phyloP scores from a whole-genome alignment of 768 basidiomycete genomes.

The Russula brevipes region DNA sequence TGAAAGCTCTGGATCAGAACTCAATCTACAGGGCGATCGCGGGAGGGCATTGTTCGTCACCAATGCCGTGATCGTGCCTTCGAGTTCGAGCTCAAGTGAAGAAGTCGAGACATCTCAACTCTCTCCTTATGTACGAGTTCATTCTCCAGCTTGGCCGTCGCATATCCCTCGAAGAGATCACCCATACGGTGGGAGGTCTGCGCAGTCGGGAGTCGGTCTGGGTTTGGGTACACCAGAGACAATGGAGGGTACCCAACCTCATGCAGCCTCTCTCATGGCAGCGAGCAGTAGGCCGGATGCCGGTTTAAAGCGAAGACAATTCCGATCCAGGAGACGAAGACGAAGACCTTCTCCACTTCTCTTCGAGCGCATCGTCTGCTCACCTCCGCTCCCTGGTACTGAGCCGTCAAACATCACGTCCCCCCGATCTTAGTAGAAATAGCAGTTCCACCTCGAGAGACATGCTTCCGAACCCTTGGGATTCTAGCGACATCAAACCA shows the following conservation, averaged over 20 bases:
- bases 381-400: conserved; percentile 11
- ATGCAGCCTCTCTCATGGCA: background rate
- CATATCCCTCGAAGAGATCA: background rate
- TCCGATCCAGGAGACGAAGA: conserved; percentile 8
- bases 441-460: background rate
- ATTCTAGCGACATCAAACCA: background rate
- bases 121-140: background rate
- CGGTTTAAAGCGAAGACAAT: conserved; percentile 4
- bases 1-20: conserved; percentile 20
- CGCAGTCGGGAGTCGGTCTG: conserved; percentile 16
- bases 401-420: conserved; percentile 4
- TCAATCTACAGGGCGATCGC: conserved; percentile 15
- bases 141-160: conserved; percentile 3
- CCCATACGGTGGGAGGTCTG: background rate
- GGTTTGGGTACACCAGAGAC: background rate
- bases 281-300: background rate
- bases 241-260: background rate
- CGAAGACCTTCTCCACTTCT: background rate
- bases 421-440: conserved; percentile 1
- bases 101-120: conserved; percentile 1
- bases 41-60: conserved; percentile 22
- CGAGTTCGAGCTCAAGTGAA: conserved; percentile 22
- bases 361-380: conserved; percentile 12
- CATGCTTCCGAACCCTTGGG: conserved; percentile 18
- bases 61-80: conserved; percentile 19